Base-by-base conservation (phyloP, 1,284 basidiomycete species). In the Ceratobasidium sp. region DNA sequence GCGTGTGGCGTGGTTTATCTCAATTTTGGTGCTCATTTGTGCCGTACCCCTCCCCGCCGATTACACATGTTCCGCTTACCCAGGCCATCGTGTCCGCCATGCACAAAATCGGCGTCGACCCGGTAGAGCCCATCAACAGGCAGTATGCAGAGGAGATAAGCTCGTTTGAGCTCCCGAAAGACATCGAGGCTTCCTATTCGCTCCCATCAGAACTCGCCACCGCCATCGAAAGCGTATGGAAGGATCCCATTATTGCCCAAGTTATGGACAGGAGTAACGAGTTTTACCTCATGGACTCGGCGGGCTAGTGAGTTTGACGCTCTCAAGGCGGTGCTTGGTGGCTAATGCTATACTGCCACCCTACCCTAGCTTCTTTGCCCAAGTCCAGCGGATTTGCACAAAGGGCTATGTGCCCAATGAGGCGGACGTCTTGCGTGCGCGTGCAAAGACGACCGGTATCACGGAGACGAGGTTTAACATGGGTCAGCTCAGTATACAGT, bases 281-380 rank as follows among this genome's bases (percentile, higher is more conserved):
- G 77, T 98, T 98, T 80, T 98, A 98, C 81, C 84, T 98, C 22
- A 98, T 98, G 96, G 97, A 98, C 82, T 95, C 90, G 63, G 96
- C 96, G 0, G 86, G 87, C 56, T 98, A 98, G 92, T 95, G 79
- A 80, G 92, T 88, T 22, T 56, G 5, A 13, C 48, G 4, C n/a
- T 34, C 16, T n/a, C 34, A 19, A 39, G 7, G 49, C 49, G n/a
- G 49, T 37, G 41, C 41, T n/a, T n/a, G 4, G 46, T 74, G 49
- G 58, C 46, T 56, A 24, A 39, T 14, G 34, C 1, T 29, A 46
- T 11, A 29, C 37, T 6, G 5, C 41, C 41, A 14, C 14, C 24
- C 48, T 46, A 6, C 34, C 63, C 69, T 71, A 95, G 93, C 82
- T 98, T 99, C 83, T 98, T 98, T 82, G 87, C 88, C 46, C 90